Evolutionary conservation across 371 early-diverging fungal species (phyloP).

Genomic region (Mortierella sp.): DNA sequence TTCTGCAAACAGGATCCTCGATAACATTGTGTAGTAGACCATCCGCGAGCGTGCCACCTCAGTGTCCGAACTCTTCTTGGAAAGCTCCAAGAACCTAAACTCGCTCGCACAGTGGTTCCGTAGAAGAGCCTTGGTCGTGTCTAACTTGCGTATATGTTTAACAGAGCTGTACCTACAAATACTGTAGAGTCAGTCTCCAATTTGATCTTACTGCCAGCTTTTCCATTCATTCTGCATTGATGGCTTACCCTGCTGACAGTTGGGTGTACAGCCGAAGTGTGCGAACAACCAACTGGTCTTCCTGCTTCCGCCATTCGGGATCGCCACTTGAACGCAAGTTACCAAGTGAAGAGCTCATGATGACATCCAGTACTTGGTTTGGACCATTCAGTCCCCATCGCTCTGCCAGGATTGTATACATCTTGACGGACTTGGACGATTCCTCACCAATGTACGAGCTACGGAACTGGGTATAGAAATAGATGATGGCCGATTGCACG

Average conservation of each 20-base stretch:
- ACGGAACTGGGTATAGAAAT: slow-evolving; percentile 81
- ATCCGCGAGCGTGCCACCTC: slow-evolving; percentile 59
- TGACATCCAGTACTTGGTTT: slow-evolving; percentile 69
- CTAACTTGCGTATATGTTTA: slow-evolving; percentile 78
- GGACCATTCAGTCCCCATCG: slow-evolving; percentile 52
- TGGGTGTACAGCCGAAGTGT: slow-evolving; percentile 80
- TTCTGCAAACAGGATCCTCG: slow-evolving; percentile 81
- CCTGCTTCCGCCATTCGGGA: slow-evolving; percentile 60
- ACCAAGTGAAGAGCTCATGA: slow-evolving; percentile 68
- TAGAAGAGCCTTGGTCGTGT: slow-evolving; percentile 74
- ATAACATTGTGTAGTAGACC: slow-evolving; percentile 81
- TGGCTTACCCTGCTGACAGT: slow-evolving; percentile 77
- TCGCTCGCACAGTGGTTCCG: slow-evolving; percentile 75
- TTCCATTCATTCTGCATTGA: too few relatives aligned
- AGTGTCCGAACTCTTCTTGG: slow-evolving; percentile 59
- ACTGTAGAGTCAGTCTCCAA: neutral
- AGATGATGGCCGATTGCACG: slow-evolving; percentile 73
- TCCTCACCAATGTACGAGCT: slow-evolving; percentile 83
- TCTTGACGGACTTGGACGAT: slow-evolving; percentile 61
- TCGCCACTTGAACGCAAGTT: slow-evolving; percentile 60
- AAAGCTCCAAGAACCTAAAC: slow-evolving; percentile 75
- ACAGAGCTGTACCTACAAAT: slow-evolving; percentile 70
- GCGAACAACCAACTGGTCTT: slow-evolving; percentile 61
- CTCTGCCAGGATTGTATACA: slow-evolving; percentile 59
- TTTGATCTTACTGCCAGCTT: too few relatives aligned